Evolutionary conservation across 768 basidiomycete genomes (phyloP), one percentile per base, ranked within the genome.

Genomic region (Coprinellus aureogranulatus): DNA sequence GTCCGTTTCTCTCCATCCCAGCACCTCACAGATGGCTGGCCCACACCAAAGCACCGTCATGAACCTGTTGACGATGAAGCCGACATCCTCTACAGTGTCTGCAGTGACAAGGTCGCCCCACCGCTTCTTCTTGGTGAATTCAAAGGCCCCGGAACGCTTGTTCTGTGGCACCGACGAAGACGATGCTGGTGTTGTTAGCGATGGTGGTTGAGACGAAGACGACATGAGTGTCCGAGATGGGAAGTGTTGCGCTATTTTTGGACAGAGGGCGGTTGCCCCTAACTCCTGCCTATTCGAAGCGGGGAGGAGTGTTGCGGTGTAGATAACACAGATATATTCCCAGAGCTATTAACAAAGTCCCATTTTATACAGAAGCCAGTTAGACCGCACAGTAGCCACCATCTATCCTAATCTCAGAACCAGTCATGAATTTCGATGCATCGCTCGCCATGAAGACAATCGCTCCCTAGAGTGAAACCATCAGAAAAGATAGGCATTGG

Each of bases 391-490:
- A 92, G 73, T 95, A 95, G 5, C 94, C 94, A 20, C 94, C 94
- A 65, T 98, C 95, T 46, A 97, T 84, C 9, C 87, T 85, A 56
- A 92, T 73, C 64, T 92, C 92, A 18, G 88, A 75, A 9, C 94
- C 94, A 2, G 95, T 96, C 79, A 93, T 87, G 72, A 94, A 98
- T 55, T 81, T 84, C 52, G 89, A 90, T 5, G 94, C 92, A 70
- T 97, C 94, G 61, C 90, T 93, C 8, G 89, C 86, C 18, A 98
- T 81, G 71, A 89, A 96, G 55, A 98, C 90, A 64, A 96, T 81
- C 25, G 95, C 93, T 18, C 90, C 90, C 88, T 90, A 67, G 20
- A 59, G 40, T 25, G 57, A 41, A 20, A 31, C 48, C 56, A 59
- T 27, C 64, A 47, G 40, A 54, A 47, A 44, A 47, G 40, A 54